Evolutionary conservation across 768 basidiomycete genomes (phyloP).

Genomic region (Pleurotus citrinopileatus): DNA sequence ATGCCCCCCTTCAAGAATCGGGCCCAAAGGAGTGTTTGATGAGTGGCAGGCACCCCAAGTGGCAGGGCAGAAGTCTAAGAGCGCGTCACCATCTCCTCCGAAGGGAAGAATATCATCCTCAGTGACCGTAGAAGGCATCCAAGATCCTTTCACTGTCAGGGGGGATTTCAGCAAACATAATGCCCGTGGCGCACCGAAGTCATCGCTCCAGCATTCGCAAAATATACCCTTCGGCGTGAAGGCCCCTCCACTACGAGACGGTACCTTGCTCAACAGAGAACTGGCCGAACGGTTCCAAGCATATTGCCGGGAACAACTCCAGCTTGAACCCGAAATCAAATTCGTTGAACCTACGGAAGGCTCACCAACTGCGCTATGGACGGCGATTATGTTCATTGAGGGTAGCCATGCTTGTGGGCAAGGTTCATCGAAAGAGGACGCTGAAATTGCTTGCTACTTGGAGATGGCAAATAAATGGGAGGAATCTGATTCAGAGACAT

Average conservation of each 20-base stretch:
- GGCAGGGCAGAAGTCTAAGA: too few relatives aligned
- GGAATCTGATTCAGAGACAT: background rate
- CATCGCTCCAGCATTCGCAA: background rate
- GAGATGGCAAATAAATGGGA: background rate
- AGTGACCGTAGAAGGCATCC: too few relatives aligned
- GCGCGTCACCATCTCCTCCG: too few relatives aligned
- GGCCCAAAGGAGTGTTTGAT: background rate
- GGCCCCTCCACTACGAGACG: too few relatives aligned
- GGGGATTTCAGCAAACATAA: too few relatives aligned
- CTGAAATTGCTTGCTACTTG: conserved; percentile 1
- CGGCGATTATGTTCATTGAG: background rate
- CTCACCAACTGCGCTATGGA: background rate
- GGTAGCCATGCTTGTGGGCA: background rate
- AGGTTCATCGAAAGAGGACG: background rate
- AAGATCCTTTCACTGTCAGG: too few relatives aligned
- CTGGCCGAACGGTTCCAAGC: background rate
- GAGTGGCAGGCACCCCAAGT: too few relatives aligned
- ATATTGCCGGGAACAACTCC: background rate
- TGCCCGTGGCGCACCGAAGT: too few relatives aligned
- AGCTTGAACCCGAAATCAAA: background rate
- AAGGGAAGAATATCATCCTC: too few relatives aligned
- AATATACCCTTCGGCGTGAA: too few relatives aligned
- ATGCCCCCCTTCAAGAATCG: background rate
- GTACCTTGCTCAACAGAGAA: background rate
- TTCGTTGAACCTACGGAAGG: background rate